phyloP scores from a whole-genome alignment of 1,284 basidiomycete genomes.

The Volvariella volvacea region DNA sequence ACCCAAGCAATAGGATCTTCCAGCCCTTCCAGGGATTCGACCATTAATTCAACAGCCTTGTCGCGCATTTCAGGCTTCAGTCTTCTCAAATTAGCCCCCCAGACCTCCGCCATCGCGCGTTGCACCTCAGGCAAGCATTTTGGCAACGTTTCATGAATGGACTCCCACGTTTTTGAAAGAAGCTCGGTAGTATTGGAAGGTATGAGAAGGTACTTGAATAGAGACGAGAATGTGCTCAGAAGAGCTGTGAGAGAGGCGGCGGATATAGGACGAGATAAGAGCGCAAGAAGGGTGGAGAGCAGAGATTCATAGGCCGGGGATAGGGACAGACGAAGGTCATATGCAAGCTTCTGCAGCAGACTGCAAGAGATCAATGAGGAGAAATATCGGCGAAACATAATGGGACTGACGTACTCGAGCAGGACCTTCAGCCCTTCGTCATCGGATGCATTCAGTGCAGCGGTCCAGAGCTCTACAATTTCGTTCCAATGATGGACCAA shows the following conservation, averaged over 20 bases:
- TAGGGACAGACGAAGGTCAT: conserved; percentile 70
- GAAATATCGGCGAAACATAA: conserved; percentile 4
- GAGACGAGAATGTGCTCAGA: conserved; percentile 53
- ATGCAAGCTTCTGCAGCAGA: conserved; percentile 65
- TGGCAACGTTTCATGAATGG: conserved; percentile 41
- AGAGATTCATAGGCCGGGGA: conserved; percentile 51
- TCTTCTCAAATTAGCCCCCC: conserved; percentile 63
- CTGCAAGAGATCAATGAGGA: conserved; percentile 29
- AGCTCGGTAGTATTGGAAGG: conserved; percentile 47
- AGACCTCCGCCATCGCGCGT: conserved; percentile 69
- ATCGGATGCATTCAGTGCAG: conserved; percentile 47
- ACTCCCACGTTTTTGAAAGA: conserved; percentile 51
- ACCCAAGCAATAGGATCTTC: conserved; percentile 64
- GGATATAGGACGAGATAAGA: conserved; percentile 53
- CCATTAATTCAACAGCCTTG: conserved; percentile 44
- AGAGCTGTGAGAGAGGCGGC: conserved; percentile 56
- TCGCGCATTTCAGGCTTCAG: conserved; percentile 50
- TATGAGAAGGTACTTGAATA: conserved; percentile 68
- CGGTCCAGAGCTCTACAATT: conserved; percentile 57
- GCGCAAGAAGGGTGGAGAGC: conserved; percentile 43
- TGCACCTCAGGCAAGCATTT: conserved; percentile 63
- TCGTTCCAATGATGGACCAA: conserved; percentile 76
- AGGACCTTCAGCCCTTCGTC: conserved; percentile 64
- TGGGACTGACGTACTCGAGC: conserved; percentile 57
- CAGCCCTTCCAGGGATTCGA: conserved; percentile 33